Evolutionary conservation across 495 filamentous ascomycete species (phyloP), one percentile per base, ranked within the genome.

Genomic region (Melanomma pulvis-pyrius): DNA sequence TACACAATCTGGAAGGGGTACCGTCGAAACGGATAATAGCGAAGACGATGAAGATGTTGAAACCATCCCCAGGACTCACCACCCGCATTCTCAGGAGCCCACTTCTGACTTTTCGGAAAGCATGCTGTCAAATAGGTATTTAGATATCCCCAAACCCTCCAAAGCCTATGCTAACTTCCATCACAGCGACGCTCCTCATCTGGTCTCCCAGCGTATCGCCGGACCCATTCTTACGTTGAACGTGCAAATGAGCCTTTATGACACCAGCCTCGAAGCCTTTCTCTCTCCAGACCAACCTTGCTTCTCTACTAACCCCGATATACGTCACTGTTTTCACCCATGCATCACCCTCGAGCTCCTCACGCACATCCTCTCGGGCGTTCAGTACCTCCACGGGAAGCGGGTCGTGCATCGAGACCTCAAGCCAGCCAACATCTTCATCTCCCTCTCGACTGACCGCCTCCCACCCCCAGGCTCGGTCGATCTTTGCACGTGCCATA

Each of bases 401-500:
- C 60, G 63, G 30, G 74, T 82, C 50, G 71, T 81, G 13, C 81
- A 83, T 61, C 74, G 81, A 26, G 80, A 83, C 52, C 70, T 82
- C 52, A 83, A 83, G 57, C 81, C 80, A 0, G 71, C 63, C 0
- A 83, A 83, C 63, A 75, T 83, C 41, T 79, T 83, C 58, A 68
- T 83, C 5, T 72, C 76, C 0, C 34, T 75, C 46, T 58, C 48
- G 25, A 36, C 48, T 9, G 32, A 34, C 15, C 22, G 57, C 21
- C 34, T 50, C n/a, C 65, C 74, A 22, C 67, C 60, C 0, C 52
- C 59, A 21, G 76, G 72, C 28, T 76, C 68, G n/a, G 63, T 78
- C 28, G 65, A 79, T 48, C 65, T 79, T 13, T 55, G 59, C 8
- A 54, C 65, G 8, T 81, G 79, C 66, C n/a, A 49, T 17, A 53